Evolutionary conservation across 2,329 filamentous ascomycete genomes (phyloP).

Genomic region (Stagonosporopsis cucurbitacearum): DNA sequence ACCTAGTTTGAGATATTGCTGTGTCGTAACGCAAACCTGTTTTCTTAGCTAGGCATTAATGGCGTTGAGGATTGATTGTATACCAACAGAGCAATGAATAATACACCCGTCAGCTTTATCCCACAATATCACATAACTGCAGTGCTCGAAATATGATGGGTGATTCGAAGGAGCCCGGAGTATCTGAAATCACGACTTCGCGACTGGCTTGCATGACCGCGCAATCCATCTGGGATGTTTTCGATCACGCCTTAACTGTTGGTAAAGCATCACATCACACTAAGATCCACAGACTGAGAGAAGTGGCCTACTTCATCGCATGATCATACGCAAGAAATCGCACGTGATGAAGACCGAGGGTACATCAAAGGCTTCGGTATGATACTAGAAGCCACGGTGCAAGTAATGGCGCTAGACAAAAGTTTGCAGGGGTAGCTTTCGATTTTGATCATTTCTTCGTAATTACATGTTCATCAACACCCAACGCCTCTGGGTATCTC

Average conservation of each 20-base stretch:
- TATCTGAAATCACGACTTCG: too few relatives aligned
- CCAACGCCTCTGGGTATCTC: background rate
- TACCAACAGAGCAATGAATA: slow-evolving; percentile 14
- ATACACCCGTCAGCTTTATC: background rate
- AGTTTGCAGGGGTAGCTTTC: too few relatives aligned
- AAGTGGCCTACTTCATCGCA: too few relatives aligned
- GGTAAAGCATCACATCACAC: too few relatives aligned
- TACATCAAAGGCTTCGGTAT: too few relatives aligned
- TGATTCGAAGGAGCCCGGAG: too few relatives aligned
- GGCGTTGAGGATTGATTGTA: slow-evolving; percentile 10
- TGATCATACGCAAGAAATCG: background rate
- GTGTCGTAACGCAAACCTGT: background rate
- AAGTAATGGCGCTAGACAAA: too few relatives aligned
- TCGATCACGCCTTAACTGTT: too few relatives aligned
- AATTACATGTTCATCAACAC: background rate
- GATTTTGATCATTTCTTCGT: background rate
- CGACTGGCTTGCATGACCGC: too few relatives aligned
- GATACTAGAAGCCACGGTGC: background rate
- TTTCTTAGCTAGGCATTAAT: slow-evolving; percentile 8
- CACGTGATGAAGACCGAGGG: background rate
- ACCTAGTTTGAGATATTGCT: slow-evolving; percentile 58
- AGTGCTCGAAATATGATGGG: background rate
- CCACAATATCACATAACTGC: background rate
- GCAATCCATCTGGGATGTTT: too few relatives aligned
- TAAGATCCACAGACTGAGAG: too few relatives aligned